Percentiles rank a stretch among this genome's conserved stretches.
Evolutionary conservation across 2,329 filamentous ascomycete genomes (phyloP).

Genomic region (Nemania bipapillata): DNA sequence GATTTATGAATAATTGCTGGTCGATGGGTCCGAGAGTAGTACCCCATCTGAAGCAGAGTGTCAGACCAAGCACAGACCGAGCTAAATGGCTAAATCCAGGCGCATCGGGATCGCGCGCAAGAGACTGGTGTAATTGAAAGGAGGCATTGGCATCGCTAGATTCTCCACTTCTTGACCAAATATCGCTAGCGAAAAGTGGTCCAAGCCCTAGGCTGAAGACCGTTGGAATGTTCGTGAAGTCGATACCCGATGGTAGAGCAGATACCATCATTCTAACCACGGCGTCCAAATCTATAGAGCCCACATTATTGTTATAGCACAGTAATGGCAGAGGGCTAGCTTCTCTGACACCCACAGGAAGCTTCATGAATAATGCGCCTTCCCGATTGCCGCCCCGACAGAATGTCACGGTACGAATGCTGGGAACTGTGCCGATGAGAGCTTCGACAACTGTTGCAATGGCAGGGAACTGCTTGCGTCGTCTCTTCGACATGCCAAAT

Average conservation of each 20-base stretch:
- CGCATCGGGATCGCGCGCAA: conserved; percentile 72
- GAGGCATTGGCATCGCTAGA: conserved; percentile 68
- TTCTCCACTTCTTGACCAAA: conserved; percentile 64
- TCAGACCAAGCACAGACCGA: conserved; percentile 75
- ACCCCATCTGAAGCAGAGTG: conserved; percentile 79
- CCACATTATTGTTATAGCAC: conserved; percentile 31
- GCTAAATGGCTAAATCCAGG: conserved; percentile 80
- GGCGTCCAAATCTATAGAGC: conserved; percentile 50
- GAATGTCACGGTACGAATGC: conserved; percentile 79
- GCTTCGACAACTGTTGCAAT: conserved; percentile 83
- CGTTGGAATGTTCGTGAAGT: conserved; percentile 54
- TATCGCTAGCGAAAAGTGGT: conserved; percentile 60
- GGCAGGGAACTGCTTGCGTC: conserved; percentile 83
- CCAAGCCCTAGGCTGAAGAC: conserved; percentile 58
- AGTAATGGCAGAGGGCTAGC: conserved; percentile 70
- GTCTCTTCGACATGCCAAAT: conserved; percentile 82
- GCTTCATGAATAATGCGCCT: conserved; percentile 78
- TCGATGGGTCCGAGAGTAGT: conserved; percentile 66
- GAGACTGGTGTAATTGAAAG: conserved; percentile 76
- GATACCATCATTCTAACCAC: conserved; percentile 55
- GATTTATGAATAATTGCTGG: conserved; percentile 54
- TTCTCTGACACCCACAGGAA: conserved; percentile 68
- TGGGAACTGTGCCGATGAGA: conserved; percentile 74
- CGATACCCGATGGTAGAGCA: conserved; percentile 57
- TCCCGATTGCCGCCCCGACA: conserved; percentile 89